Base-by-base conservation (phyloP, 805 yeast genomes). In the Candida argentea region DNA sequence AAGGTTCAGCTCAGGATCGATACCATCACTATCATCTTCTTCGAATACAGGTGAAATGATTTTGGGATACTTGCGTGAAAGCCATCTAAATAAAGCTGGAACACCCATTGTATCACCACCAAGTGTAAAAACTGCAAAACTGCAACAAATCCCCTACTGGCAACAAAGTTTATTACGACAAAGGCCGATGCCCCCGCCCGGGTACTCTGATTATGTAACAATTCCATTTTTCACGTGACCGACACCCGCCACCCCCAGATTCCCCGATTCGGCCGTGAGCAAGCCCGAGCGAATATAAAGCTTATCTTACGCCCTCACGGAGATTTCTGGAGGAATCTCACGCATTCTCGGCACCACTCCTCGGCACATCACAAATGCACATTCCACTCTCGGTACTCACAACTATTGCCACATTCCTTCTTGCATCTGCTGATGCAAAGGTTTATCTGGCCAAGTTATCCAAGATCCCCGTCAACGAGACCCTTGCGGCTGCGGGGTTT, bases 11-110 rank as follows among this genome's bases (percentile, higher is more conserved):
- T 58, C 63, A 15, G 24, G 16, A 17, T 31, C 30, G 6, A 70
- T 65, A 12, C 80, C 89, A 36, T 75, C 77, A 7, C 79, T 64
- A 2, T 55, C 53, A 10, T 70, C 75, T 26, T 79, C 93, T 45
- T 86, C 95, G 4, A 83, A 44, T 5, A 85, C 96, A 0, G 95
- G 93, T 0, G 93, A 73, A 29, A 91, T 84, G 51, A 84, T 89
- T 58, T 89, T 87, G 8, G 98, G 97, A 46, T 86, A 91, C 51
- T 87, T 85, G 37, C 74, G 58, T 1, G 97, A 85, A 27, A 91
- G 65, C 97, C 98, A 91, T 61, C 98, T 71, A 58, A 86, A 91
- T 46, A 91, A 76, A 14, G 98, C 95, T 38, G 98, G 98, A 39
- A 91, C 98, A 65, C 98, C 95, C 91, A 82, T 81, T 19, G 16